Evolutionary conservation across 2,329 filamentous ascomycete genomes (phyloP).

Genomic region (Colletotrichum musicola): DNA sequence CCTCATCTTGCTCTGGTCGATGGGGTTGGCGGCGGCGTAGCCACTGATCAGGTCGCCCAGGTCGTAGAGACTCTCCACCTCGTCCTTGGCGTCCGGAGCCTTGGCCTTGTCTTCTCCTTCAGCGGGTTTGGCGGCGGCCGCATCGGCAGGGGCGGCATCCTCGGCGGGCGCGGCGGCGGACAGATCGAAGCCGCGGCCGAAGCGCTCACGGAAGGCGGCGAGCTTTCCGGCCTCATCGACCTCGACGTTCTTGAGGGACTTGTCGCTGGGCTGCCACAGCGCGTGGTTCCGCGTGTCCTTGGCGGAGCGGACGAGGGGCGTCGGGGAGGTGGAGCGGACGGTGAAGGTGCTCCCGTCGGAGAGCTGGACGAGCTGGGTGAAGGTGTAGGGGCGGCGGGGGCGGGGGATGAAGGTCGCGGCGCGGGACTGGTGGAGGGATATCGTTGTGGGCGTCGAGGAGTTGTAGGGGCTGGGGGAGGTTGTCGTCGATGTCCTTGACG

Average conservation of each 20-base stretch:
- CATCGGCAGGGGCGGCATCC: slow-evolving; percentile 6
- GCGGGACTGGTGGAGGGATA: slow-evolving; percentile 68
- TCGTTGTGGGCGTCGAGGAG: slow-evolving; percentile 17
- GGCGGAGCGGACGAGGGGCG: slow-evolving; percentile 67
- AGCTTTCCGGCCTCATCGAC: slow-evolving; percentile 94
- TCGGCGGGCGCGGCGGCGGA: slow-evolving; percentile 45
- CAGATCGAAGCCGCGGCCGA: slow-evolving; percentile 86
- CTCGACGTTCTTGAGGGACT: slow-evolving; percentile 87
- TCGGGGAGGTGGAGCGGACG: slow-evolving; percentile 80
- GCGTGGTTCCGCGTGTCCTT: slow-evolving; percentile 93
- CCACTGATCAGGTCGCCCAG: slow-evolving; percentile 66
- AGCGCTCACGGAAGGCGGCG: slow-evolving; percentile 85
- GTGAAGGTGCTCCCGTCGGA: slow-evolving; percentile 90
- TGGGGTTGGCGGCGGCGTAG: slow-evolving; percentile 53
- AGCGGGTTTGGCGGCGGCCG: slow-evolving; percentile 8
- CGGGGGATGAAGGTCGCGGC: slow-evolving; percentile 88
- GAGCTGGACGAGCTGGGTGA: slow-evolving; percentile 95
- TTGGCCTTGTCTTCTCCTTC: slow-evolving; percentile 48
- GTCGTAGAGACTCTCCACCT: slow-evolving; percentile 44
- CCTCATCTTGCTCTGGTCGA: slow-evolving; percentile 51
- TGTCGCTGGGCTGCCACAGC: slow-evolving; percentile 89
- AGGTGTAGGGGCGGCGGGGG: slow-evolving; percentile 93
- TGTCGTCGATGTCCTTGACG: slow-evolving; percentile 46
- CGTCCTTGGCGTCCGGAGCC: slow-evolving; percentile 31
- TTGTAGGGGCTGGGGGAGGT: slow-evolving; percentile 48